These are phyloP conservation scores for Hyphopichia khmerensis DNA, from an alignment of 1,139 yeast genomes.

Conservation along the genomic window DNA sequence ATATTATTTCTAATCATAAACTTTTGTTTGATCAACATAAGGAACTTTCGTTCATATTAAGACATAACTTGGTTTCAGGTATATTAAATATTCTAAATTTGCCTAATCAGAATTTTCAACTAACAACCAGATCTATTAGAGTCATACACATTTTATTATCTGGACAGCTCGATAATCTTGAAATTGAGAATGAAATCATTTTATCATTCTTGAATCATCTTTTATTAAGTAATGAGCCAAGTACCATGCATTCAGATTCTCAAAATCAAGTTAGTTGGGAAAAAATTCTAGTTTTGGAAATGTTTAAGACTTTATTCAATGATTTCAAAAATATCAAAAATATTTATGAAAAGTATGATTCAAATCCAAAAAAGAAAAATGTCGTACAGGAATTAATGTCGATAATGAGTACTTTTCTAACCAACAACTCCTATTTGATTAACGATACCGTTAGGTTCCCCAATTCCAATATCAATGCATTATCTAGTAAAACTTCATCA, in stretches of 20 bases:
- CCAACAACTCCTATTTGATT: slow-evolving; percentile 31
- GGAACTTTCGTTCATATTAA: slow-evolving; percentile 64
- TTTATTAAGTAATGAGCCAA: slow-evolving; percentile 31
- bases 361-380: slow-evolving; percentile 53
- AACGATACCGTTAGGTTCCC: slow-evolving; percentile 34
- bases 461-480: slow-evolving; percentile 3
- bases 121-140: slow-evolving; percentile 72
- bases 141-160: slow-evolving; percentile 61
- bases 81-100: slow-evolving; percentile 62
- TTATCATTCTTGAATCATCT: slow-evolving; percentile 71
- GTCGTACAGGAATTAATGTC: slow-evolving; percentile 59
- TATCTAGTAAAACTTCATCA: slow-evolving; percentile 24
- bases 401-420: slow-evolving; percentile 35
- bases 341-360: slow-evolving; percentile 66
- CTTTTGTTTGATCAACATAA: slow-evolving; percentile 53
- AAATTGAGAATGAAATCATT: slow-evolving; percentile 78
- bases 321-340: slow-evolving; percentile 53
- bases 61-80: slow-evolving; percentile 72
- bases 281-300: slow-evolving; percentile 67
- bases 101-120: slow-evolving; percentile 60
- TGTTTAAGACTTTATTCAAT: slow-evolving; percentile 58
- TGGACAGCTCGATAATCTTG: slow-evolving; percentile 59
- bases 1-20: slow-evolving; percentile 56
- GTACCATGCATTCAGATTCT: neutral
- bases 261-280: slow-evolving; percentile 53